phyloP scores from a whole-genome alignment of 345 rosid species.

The Viola odorata region DNA sequence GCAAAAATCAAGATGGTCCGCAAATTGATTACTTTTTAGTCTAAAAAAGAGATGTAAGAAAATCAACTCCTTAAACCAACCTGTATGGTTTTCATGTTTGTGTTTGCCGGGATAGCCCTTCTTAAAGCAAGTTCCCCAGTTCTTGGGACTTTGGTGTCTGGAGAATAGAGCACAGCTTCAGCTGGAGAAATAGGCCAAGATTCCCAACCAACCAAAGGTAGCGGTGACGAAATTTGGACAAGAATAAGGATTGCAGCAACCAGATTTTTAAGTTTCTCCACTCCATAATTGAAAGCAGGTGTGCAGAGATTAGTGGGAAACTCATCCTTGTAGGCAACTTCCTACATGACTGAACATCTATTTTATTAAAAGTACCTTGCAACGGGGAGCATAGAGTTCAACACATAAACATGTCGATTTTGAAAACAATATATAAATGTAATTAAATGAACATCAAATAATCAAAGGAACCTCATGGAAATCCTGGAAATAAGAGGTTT shows the following conservation, averaged over 20 bases:
- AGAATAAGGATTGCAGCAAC: conserved; percentile 42
- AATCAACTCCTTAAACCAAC: conserved; percentile 24
- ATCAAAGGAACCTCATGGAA: too few relatives aligned
- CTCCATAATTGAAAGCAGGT: conserved; percentile 27
- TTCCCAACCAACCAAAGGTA: conserved; percentile 50
- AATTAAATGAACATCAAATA: too few relatives aligned
- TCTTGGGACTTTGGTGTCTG: conserved; percentile 86
- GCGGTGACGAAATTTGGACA: conserved; percentile 60
- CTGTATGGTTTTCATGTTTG: conserved; percentile 84
- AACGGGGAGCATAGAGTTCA: background rate
- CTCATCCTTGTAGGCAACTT: conserved; percentile 17
- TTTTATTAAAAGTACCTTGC: conserved; percentile 20
- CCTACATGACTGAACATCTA: conserved; percentile 55
- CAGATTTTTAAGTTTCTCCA: conserved; percentile 42
- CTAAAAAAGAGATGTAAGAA: background rate
- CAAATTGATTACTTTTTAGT: conserved; percentile 13
- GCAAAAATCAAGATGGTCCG: conserved; percentile 11
- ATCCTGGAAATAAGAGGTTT: too few relatives aligned
- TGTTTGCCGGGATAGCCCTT: conserved; percentile 83
- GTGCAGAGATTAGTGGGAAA: conserved; percentile 22
- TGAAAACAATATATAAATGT: too few relatives aligned
- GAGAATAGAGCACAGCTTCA: conserved; percentile 76
- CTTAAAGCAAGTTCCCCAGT: conserved; percentile 93
- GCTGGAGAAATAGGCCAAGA: conserved; percentile 46
- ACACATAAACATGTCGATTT: too few relatives aligned